These are phyloP conservation scores for Smittium culicis DNA, from an alignment of 371 early-diverging fungal genomes.

Conservation along the genomic window DNA sequence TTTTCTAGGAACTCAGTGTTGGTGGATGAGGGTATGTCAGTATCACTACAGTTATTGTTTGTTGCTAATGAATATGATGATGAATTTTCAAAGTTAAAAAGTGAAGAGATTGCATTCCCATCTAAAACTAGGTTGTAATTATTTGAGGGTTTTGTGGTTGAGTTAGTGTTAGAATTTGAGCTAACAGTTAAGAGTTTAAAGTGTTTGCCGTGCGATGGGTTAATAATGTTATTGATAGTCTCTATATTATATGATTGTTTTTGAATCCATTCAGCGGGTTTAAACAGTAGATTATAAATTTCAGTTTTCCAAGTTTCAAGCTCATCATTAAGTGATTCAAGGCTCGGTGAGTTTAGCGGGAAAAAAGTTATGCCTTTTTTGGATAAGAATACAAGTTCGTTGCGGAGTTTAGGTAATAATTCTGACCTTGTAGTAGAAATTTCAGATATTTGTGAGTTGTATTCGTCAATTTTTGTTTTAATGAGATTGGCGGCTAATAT, in stretches of 20 bases:
- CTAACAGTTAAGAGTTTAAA: not conserved
- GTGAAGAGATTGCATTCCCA: not conserved
- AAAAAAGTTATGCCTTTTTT: not conserved
- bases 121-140: not conserved
- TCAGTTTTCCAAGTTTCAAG: not conserved
- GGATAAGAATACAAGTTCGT: not conserved
- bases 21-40: not conserved
- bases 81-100: not conserved
- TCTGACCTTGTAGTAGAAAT: not conserved
- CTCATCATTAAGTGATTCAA: not conserved
- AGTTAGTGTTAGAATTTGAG: not conserved
- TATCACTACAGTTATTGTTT: not conserved
- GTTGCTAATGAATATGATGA: not conserved
- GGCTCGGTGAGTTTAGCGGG: not conserved
- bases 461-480: not conserved
- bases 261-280: not conserved
- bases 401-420: not conserved
- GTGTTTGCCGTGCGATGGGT: not conserved
- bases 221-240: not conserved
- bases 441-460: not conserved
- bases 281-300: not conserved
- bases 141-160: not conserved
- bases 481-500: not conserved
- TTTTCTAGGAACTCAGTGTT: too few species aligned
- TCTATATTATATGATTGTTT: not conserved